Percentiles rank a stretch among this genome's conserved stretches.
phyloP scores from a whole-genome alignment of 2,329 filamentous ascomycete genomes.

The Fusarium cicatricum region DNA sequence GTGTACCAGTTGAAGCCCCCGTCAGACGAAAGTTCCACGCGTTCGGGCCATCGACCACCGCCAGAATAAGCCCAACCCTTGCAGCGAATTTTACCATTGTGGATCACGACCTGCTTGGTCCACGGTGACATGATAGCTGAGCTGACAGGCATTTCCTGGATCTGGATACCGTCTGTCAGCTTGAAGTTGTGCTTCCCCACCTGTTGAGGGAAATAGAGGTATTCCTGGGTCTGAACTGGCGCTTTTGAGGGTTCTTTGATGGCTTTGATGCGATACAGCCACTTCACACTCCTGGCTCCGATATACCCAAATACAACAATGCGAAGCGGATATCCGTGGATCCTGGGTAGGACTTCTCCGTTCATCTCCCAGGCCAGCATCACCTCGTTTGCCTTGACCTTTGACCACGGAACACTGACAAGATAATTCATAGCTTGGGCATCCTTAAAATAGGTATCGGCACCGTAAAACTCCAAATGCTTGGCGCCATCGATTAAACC shows the following conservation, averaged over 20 bases:
- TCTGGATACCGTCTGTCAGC: conserved; percentile 68
- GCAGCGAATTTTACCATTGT: conserved; percentile 65
- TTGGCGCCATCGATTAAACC: conserved; percentile 62
- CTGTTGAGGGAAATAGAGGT: conserved; percentile 74
- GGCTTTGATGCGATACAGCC: conserved; percentile 69
- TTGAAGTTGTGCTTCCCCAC: conserved; percentile 71
- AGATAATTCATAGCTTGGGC: conserved; percentile 70
- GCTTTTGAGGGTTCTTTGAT: conserved; percentile 67
- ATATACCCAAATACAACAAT: conserved; percentile 72
- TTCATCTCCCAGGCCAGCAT: conserved; percentile 79
- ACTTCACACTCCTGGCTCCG: conserved; percentile 70
- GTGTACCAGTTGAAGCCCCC: conserved; percentile 72
- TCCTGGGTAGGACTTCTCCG: conserved; percentile 67
- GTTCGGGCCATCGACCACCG: conserved; percentile 66
- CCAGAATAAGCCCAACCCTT: conserved; percentile 68
- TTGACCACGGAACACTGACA: conserved; percentile 71
- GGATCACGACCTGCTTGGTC: conserved; percentile 67
- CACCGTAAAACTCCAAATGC: conserved; percentile 74
- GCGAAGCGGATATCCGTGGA: conserved; percentile 72
- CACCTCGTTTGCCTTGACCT: conserved; percentile 73
- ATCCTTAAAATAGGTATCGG: conserved; percentile 80
- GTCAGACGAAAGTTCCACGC: conserved; percentile 70
- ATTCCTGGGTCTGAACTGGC: conserved; percentile 71
- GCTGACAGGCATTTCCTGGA: conserved; percentile 76
- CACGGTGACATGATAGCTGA: conserved; percentile 71